A percentile compares a stretch with the other conserved stretches of the same genome.
phyloP scores from a whole-genome alignment of 2,329 filamentous ascomycete genomes.

The Diaporthe velutina region DNA sequence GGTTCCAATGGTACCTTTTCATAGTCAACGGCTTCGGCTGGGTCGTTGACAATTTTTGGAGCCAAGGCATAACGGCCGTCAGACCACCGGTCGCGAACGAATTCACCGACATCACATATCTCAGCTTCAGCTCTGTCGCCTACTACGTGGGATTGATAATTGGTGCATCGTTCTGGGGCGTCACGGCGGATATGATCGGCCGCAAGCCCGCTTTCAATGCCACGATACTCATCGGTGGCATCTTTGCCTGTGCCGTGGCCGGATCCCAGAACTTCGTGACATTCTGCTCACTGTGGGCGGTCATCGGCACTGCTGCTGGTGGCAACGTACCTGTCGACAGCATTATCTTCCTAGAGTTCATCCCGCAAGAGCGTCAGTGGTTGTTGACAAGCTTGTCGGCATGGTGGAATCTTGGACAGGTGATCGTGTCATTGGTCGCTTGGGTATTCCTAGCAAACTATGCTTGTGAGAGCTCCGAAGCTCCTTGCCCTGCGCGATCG shows the following conservation, averaged over 20 bases:
- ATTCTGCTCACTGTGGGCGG: constrained; percentile 67
- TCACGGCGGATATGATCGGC: constrained; percentile 55
- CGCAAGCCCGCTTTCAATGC: constrained; percentile 59
- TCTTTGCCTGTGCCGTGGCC: constrained; percentile 71
- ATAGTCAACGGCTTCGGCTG: constrained; percentile 61
- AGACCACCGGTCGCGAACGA: constrained; percentile 51
- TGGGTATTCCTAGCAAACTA: constrained; percentile 59
- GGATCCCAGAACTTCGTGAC: constrained; percentile 70
- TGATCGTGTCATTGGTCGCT: constrained; percentile 58
- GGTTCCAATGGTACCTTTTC: constrained; percentile 58
- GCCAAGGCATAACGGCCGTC: constrained; percentile 51
- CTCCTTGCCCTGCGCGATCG: constrained; percentile 53
- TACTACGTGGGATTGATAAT: constrained; percentile 58
- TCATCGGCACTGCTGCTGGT: constrained; percentile 57
- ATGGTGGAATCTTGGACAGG: constrained; percentile 67
- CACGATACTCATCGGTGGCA: constrained; percentile 57
- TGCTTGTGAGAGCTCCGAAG: constrained; percentile 52
- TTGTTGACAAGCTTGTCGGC: constrained; percentile 59
- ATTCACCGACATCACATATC: constrained; percentile 48
- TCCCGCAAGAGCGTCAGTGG: constrained; percentile 61
- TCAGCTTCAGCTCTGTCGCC: constrained; percentile 52
- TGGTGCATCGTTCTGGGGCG: constrained; percentile 60
- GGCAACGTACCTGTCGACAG: constrained; percentile 66
- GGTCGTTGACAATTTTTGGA: constrained; percentile 59
- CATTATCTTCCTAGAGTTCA: constrained; percentile 65